phyloP scores from a whole-genome alignment of 139 green algal species.

The Dunaliella primolecta region DNA sequence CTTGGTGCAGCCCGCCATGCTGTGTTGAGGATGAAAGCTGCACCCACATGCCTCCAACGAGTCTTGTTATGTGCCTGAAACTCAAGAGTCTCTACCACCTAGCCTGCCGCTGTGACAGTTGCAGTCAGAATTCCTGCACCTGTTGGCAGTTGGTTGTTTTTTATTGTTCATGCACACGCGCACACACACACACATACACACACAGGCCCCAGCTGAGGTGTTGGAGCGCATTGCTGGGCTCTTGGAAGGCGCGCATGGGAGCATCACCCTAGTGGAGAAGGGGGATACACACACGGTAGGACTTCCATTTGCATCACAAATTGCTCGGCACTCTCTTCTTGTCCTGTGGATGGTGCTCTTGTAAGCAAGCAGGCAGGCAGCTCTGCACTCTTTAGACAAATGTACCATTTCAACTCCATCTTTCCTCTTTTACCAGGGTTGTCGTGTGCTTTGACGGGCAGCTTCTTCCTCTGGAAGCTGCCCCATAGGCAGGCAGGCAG shows the following conservation, averaged over 20 bases:
- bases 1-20: not conserved
- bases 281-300: constrained; percentile 57
- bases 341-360: constrained; percentile 2
- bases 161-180: too few relatives aligned
- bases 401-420: too few relatives aligned
- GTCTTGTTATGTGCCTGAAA: too few relatives aligned
- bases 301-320: not conserved
- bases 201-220: constrained; percentile 77
- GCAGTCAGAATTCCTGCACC: too few relatives aligned
- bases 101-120: too few relatives aligned
- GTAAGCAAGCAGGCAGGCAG: not conserved
- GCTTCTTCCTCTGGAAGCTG: not conserved
- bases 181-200: too few relatives aligned
- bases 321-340: not conserved
- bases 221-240: constrained; percentile 84
- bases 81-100: too few relatives aligned
- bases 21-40: not conserved
- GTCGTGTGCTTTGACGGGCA: not conserved
- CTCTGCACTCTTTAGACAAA: too few relatives aligned
- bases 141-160: too few relatives aligned
- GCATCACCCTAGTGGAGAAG: constrained; percentile 76
- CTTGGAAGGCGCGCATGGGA: constrained; percentile 68
- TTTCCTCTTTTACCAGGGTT: too few relatives aligned
- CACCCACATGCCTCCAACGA: not conserved
- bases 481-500: too few relatives aligned